Base-by-base conservation (phyloP, 345 rosid species). In the Sonneratia caseolaris region DNA sequence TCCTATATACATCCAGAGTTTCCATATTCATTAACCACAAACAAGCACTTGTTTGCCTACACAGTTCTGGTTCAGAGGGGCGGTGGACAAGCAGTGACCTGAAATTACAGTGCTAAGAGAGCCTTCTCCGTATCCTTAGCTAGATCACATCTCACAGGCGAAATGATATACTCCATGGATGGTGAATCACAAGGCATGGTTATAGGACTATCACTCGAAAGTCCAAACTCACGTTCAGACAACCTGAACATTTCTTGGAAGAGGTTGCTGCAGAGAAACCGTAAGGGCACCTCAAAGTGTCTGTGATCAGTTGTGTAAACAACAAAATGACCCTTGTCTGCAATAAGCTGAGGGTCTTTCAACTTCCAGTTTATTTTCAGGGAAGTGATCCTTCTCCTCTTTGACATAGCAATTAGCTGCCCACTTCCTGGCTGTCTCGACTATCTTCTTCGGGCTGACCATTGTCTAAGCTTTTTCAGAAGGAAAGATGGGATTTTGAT, bases 101-200 rank as follows among this genome's bases (percentile, higher is more conserved):
- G 38, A 62, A 24, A 36, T 37, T 9, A 74, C 37, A 22, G 72
- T 66, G 36, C 68, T 16, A 21, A 81, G 66, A 68, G 56, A 68
- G 71, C 71, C 36, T 66, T 79, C 68, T 81, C 82, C 0, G 78
- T 67, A 21, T 84, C 80, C 71, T 36, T 64, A 48, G 78, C 73
- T 32, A 79, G 37, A 35, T 69, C 5, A 51, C 75, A 0, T 70
- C 61, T 12, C 13, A 76, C 38, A 53, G 80, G 11, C 43, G 70
- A 71, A 16, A 80, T 62, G 0, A 85, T 56, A 57, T 81, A 79
- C 59, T 76, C 70, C 66, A 82, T 0, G 37, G 81, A 76, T 12
- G n/a, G 65, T 0, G 75, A 72, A 68, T 85, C 82, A 18, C 76
- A 80, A n/a, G 85, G 80, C 61, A 80, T 47, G 3, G 73, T 80